phyloP scores from a whole-genome alignment of 768 basidiomycete species.

The Suillus placidus region DNA sequence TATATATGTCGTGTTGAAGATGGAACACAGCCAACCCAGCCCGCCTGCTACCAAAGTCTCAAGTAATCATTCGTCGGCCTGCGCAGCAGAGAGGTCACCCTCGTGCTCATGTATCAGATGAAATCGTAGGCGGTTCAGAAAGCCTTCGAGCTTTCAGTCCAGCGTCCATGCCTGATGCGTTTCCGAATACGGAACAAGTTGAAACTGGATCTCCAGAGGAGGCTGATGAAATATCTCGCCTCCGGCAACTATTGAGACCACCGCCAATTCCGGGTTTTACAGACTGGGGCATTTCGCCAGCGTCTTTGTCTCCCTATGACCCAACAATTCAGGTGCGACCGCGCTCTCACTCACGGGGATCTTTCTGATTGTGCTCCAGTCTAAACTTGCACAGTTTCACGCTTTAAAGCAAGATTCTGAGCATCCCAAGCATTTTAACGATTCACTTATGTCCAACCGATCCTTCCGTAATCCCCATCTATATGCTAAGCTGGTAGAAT shows the following conservation, averaged over 20 bases:
- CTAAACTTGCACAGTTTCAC: conserved; percentile 81
- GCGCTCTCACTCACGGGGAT: background rate
- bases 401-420: conserved; percentile 62
- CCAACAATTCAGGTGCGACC: conserved; percentile 59
- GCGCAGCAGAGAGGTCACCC: conserved; percentile 50
- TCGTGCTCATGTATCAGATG: conserved; percentile 53
- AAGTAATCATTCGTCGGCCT: conserved; percentile 61
- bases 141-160: conserved; percentile 2
- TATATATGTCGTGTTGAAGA: background rate
- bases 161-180: background rate
- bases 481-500: conserved; percentile 94
- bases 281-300: conserved; percentile 80
- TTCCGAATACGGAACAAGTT: background rate
- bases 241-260: conserved; percentile 62
- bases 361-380: conserved; percentile 42
- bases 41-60: conserved; percentile 50
- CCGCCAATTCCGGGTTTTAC: conserved; percentile 62
- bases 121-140: conserved; percentile 33
- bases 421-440: conserved; percentile 90
- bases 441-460: conserved; percentile 89
- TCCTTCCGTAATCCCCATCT: conserved; percentile 96
- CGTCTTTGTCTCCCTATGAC: conserved; percentile 56
- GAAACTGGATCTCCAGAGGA: conserved; percentile 13
- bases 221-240: conserved; percentile 51
- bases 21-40: conserved; percentile 29